Conservation (phyloP, 2,329 filamentous ascomycete genomes). For the Aureobasidium sp. region DNA sequence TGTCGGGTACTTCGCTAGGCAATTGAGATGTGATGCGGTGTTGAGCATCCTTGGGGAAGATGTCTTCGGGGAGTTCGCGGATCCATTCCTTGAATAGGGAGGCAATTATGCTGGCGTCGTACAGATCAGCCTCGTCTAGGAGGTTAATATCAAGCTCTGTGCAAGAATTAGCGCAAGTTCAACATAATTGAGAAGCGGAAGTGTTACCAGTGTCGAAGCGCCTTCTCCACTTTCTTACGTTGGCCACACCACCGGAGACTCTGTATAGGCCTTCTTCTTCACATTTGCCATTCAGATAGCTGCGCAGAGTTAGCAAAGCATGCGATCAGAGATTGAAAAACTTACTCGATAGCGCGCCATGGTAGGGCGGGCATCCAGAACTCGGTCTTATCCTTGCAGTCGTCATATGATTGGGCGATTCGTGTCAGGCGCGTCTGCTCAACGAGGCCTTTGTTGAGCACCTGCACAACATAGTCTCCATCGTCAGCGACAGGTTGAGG, state of each 20-base stretch:
- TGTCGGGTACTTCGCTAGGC: conserved; percentile 68
- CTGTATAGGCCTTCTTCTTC: conserved; percentile 92
- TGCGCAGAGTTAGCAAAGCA: conserved; percentile 24
- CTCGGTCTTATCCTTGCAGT: conserved; percentile 89
- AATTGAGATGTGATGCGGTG: conserved; percentile 75
- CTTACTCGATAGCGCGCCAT: conserved; percentile 84
- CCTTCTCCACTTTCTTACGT: conserved; percentile 89
- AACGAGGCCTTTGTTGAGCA: conserved; percentile 78
- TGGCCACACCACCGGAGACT: conserved; percentile 80
- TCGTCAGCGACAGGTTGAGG: conserved; percentile 53
- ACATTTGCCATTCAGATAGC: conserved; percentile 87
- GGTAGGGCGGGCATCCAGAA: conserved; percentile 98
- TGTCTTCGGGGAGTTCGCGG: conserved; percentile 85
- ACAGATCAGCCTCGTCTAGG: conserved; percentile 78
- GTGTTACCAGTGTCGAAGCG: conserved; percentile 72
- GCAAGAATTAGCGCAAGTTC: conserved; percentile 2
- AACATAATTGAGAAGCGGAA: background rate
- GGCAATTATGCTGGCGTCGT: conserved; percentile 93
- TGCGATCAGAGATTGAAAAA: conserved; percentile 15
- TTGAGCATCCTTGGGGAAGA: conserved; percentile 80
- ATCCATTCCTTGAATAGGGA: conserved; percentile 97
- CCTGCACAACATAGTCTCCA: conserved; percentile 74
- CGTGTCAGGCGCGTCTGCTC: conserved; percentile 86
- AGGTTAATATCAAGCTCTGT: conserved; percentile 81
- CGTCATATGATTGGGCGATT: conserved; percentile 81